Evolutionary conservation across 2,329 filamentous ascomycete species (phyloP).

Genomic region (Fusarium sp.): DNA sequence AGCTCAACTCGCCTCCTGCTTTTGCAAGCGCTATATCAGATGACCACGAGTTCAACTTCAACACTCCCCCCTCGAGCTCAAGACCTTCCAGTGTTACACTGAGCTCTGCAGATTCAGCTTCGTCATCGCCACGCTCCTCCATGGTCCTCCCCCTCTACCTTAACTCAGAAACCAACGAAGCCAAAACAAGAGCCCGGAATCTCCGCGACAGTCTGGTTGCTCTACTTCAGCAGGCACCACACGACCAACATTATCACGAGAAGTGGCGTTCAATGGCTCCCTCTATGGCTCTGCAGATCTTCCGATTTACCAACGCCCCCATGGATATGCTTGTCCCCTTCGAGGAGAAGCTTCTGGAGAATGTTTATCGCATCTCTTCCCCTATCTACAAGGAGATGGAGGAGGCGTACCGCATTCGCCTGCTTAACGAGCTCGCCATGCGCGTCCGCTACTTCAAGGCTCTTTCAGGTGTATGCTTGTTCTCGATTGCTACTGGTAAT

Average conservation of each 20-base stretch:
- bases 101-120: slow-evolving; percentile 59
- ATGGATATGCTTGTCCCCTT: slow-evolving; percentile 59
- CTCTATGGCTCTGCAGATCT: slow-evolving; percentile 66
- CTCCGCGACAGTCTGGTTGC: slow-evolving; percentile 65
- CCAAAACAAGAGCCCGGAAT: slow-evolving; percentile 57
- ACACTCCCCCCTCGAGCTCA: slow-evolving; percentile 52
- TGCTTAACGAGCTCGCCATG: slow-evolving; percentile 60
- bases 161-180: slow-evolving; percentile 51
- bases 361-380: slow-evolving; percentile 56
- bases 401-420: slow-evolving; percentile 58
- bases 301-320: slow-evolving; percentile 65
- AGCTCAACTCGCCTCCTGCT: slow-evolving; percentile 44
- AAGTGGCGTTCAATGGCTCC: slow-evolving; percentile 65
- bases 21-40: slow-evolving; percentile 40
- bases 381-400: slow-evolving; percentile 62
- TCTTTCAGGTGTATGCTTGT: slow-evolving; percentile 64
- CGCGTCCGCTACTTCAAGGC: slow-evolving; percentile 64
- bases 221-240: slow-evolving; percentile 62
- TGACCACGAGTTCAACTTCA: slow-evolving; percentile 60
- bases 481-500: slow-evolving; percentile 65
- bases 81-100: slow-evolving; percentile 64
- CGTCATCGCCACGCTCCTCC: slow-evolving; percentile 63
- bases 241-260: slow-evolving; percentile 53
- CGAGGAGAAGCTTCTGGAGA: slow-evolving; percentile 60
- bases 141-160: slow-evolving; percentile 54